Evolutionary conservation across 306 rosid genomes (phyloP), one percentile per base, ranked within the genome.

Genomic region (Albizia julibrissin): DNA sequence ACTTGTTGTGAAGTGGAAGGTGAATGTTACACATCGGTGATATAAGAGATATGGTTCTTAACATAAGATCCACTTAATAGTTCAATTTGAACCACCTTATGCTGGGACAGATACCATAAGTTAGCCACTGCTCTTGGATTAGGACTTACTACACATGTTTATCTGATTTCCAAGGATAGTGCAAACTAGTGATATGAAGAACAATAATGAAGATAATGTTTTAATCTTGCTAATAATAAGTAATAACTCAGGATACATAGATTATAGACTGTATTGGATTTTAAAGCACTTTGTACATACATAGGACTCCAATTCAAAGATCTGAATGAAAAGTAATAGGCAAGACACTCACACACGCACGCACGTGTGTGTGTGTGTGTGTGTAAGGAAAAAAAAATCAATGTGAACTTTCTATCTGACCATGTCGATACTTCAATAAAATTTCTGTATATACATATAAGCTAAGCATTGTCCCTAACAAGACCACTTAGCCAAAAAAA

Each of bases 1-100:
- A 66, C 73, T 79, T 87, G n/a, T n/a, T n/a, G 82, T 74, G 97
- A 89, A 86, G 82, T 80, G 56, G 91, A 87, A 87, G 91, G 90
- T 64, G 87, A 84, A 80, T 82, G 78, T 87, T 79, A 87, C 39
- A 52, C 62, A 64, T 86, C 85, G 70, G 72, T 82, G 70, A 56
- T 8, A 9, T 29, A 29, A 2, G 31, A 29, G 31, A 29, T 29
- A 29, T 2, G 31, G 3, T 29, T 29, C 31, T 29, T 29, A 29
- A 2, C 3, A 29, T 29, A 29, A 29, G 3, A 29, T 29, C 31
- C 31, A 29, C 31, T 29, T 29, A 29, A 29, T 29, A 29, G 31
- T 29, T 29, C 3, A 29, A 29, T 29, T 29, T 29, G 31, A 29
- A 29, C 3, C 31, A 1, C 3, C 2, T 29, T n/a, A 56, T 56